Conservation (phyloP, 2,329 filamentous ascomycete species). For the Aspergillus eucalypticola region DNA sequence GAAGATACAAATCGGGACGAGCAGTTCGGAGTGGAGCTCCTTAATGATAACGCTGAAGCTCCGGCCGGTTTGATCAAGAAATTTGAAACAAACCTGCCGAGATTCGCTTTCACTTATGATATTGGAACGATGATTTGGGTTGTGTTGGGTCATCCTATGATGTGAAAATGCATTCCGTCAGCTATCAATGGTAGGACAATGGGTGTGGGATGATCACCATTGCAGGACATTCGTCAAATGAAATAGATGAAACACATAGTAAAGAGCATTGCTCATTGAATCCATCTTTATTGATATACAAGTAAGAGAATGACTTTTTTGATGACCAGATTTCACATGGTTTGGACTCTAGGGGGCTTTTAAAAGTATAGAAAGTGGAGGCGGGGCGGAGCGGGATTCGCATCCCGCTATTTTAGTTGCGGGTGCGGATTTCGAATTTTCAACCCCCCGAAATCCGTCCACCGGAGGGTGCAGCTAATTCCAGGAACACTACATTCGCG, state of each 20-base stretch:
- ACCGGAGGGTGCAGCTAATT: no score
- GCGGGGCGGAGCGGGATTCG: no score
- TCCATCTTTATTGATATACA: no score
- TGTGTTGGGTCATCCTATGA: constrained; percentile 91
- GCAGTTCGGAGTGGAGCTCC: constrained; percentile 90
- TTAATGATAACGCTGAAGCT: constrained; percentile 93
- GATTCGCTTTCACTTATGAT: constrained; percentile 70
- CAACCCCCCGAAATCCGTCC: no score
- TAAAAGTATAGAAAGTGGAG: no score
- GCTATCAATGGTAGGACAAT: constrained; percentile 13
- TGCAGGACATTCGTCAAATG: constrained; percentile 82
- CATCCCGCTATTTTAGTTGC: no score
- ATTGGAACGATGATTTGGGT: constrained; percentile 83
- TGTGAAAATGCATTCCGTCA: constrained; percentile 8
- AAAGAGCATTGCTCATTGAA: constrained; percentile 54
- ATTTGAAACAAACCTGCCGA: constrained; percentile 80
- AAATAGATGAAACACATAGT: constrained; percentile 72
- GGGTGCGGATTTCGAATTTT: no score
- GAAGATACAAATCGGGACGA: constrained; percentile 86
- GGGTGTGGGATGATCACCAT: constrained; percentile 60
- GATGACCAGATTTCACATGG: no score
- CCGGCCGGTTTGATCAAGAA: constrained; percentile 82
- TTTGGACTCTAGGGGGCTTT: no score
- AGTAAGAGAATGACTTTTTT: no score
- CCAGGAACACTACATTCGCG: no score